Conservation (phyloP, 441 rosid species). For the Croton laevigatus region DNA sequence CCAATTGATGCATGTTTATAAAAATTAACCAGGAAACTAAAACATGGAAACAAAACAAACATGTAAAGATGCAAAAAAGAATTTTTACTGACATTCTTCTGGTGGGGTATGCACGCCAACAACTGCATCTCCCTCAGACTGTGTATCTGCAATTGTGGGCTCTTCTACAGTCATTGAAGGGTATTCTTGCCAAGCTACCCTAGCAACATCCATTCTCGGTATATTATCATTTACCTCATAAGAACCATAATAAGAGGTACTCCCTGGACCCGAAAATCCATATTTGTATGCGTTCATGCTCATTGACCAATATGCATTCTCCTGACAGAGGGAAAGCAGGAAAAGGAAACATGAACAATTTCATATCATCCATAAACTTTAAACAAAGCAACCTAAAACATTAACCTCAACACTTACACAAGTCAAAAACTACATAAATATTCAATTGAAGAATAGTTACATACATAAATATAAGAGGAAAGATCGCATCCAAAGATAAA, state of each 20-base stretch:
- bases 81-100: slow-evolving; percentile 61
- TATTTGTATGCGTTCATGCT: slow-evolving; percentile 73
- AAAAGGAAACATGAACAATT: not conserved
- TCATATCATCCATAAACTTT: not conserved
- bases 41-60: not conserved
- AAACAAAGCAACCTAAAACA: not conserved
- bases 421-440: not conserved
- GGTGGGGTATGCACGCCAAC: slow-evolving; percentile 37
- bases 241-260: slow-evolving; percentile 48
- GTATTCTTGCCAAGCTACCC: slow-evolving; percentile 59
- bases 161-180: slow-evolving; percentile 40
- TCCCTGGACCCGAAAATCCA: slow-evolving; percentile 67
- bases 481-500: not conserved
- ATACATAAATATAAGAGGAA: not conserved
- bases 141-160: slow-evolving; percentile 39
- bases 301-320: slow-evolving; percentile 63
- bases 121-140: slow-evolving; percentile 36
- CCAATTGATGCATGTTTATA: not conserved
- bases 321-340: slow-evolving; percentile 35
- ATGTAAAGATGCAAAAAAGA: not conserved
- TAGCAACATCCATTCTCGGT: slow-evolving; percentile 51
- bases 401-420: not conserved
- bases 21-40: not conserved
- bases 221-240: slow-evolving; percentile 59
- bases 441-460: not conserved